Evolutionary conservation across 306 rosid genomes (phyloP).

Genomic region (Cicer chorassanicum): DNA sequence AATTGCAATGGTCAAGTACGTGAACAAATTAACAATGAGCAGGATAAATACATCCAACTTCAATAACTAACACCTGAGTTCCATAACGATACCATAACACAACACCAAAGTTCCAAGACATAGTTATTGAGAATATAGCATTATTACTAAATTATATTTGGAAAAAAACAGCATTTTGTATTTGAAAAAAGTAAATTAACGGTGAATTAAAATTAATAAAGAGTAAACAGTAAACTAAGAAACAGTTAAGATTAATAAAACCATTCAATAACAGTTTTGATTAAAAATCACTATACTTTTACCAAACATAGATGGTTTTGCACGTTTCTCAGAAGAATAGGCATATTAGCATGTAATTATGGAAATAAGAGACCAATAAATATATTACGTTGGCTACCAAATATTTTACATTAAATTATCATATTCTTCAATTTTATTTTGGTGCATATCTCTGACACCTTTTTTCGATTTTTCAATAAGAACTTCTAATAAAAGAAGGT

Average conservation of each 20-base stretch:
- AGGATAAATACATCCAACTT: constrained; percentile 23
- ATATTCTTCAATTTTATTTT: too few species aligned
- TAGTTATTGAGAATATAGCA: constrained; percentile 7
- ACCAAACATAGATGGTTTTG: constrained; percentile 27
- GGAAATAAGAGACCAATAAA: neutral
- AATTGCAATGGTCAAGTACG: constrained; percentile 23
- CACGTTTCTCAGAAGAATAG: constrained; percentile 1
- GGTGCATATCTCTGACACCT: neutral
- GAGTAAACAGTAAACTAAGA: neutral
- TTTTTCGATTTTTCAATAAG: neutral
- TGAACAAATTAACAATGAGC: constrained; percentile 24
- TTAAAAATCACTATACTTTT: neutral
- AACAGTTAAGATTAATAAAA: constrained; percentile 9
- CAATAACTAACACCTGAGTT: constrained; percentile 29
- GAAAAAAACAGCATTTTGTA: neutral
- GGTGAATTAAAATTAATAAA: neutral
- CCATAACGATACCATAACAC: constrained; percentile 19
- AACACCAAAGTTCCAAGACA: constrained; percentile 10
- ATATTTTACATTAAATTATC: too few species aligned
- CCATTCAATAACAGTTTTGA: neutral
- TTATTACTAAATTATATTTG: neutral
- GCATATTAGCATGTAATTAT: constrained; percentile 10
- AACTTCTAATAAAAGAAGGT: constrained; percentile 1
- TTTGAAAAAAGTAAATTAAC: constrained; percentile 16
- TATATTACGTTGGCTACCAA: too few species aligned